phyloP scores from a whole-genome alignment of 108 stramenopile genomes.

The Cyclotella baltica region DNA sequence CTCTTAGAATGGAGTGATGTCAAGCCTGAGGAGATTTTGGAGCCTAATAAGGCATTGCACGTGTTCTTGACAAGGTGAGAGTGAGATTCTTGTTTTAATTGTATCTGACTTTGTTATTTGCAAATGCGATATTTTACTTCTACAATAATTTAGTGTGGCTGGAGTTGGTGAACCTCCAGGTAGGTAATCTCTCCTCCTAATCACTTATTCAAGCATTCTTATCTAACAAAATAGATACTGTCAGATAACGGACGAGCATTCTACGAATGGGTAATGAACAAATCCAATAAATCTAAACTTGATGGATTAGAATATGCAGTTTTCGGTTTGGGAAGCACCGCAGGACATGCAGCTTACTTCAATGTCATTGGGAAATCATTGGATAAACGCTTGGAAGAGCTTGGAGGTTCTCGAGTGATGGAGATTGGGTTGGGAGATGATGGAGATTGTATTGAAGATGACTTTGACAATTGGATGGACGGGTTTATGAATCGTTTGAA shows the following conservation, averaged over 20 bases:
- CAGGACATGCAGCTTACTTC: slow-evolving; percentile 89
- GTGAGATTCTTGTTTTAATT: background rate
- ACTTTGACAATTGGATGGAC: slow-evolving; percentile 92
- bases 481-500: slow-evolving; percentile 52
- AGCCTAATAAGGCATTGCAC: slow-evolving; percentile 40
- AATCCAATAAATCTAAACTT: slow-evolving; percentile 5
- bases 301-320: slow-evolving; percentile 68
- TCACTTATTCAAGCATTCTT: slow-evolving; percentile 70
- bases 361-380: slow-evolving; percentile 84
- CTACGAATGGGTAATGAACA: slow-evolving; percentile 61
- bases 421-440: slow-evolving; percentile 92
- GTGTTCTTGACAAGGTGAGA: slow-evolving; percentile 17
- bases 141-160: slow-evolving; percentile 9
- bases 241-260: slow-evolving; percentile 76
- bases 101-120: background rate
- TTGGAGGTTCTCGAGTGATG: slow-evolving; percentile 72
- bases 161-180: slow-evolving; percentile 32
- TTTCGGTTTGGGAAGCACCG: slow-evolving; percentile 91
- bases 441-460: slow-evolving; percentile 90
- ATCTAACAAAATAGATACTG: slow-evolving; percentile 62
- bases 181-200: slow-evolving; percentile 18
- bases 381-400: slow-evolving; percentile 71
- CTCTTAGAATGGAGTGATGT: slow-evolving; percentile 59
- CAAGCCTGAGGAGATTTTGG: slow-evolving; percentile 59
- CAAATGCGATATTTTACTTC: background rate